Conservation (phyloP, 768 basidiomycete species). For the Pholiota molesta region DNA sequence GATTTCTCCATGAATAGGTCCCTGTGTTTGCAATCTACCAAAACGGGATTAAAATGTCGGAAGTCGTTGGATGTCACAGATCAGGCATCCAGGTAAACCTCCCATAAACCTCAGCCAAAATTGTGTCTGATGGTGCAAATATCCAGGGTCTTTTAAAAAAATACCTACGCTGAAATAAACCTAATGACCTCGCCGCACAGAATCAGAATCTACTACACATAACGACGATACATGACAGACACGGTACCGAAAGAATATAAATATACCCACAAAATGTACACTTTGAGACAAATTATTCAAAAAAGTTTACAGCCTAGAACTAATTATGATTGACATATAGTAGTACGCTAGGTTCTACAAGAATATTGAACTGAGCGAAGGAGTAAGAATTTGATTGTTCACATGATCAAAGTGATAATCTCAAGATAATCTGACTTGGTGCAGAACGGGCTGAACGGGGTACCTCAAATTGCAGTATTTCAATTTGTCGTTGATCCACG, state of each 20-base stretch:
- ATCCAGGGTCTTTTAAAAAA: slow-evolving; percentile 1
- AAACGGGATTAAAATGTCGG: background rate
- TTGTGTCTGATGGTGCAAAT: background rate
- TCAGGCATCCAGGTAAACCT: slow-evolving; percentile 3
- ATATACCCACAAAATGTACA: slow-evolving; percentile 2
- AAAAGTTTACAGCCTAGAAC: background rate
- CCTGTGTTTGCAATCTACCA: slow-evolving; percentile 6
- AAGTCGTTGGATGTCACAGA: slow-evolving; percentile 6
- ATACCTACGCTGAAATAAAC: background rate
- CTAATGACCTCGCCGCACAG: background rate
- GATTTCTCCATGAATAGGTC: background rate
- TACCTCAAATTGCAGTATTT: background rate
- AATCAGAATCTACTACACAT: background rate
- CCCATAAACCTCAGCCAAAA: background rate
- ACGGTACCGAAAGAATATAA: background rate
- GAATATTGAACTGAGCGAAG: too few relatives aligned
- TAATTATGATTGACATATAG: background rate
- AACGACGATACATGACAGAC: background rate
- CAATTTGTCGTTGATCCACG: background rate
- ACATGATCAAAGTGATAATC: too few relatives aligned
- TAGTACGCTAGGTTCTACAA: background rate
- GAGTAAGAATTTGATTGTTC: too few relatives aligned
- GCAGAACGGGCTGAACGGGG: too few relatives aligned
- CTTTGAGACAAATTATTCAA: background rate
- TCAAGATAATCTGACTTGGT: too few relatives aligned